Evolutionary conservation across 495 filamentous ascomycete genomes (phyloP), one percentile per base, ranked within the genome.

Genomic region (Penicillium dipodomyicola): DNA sequence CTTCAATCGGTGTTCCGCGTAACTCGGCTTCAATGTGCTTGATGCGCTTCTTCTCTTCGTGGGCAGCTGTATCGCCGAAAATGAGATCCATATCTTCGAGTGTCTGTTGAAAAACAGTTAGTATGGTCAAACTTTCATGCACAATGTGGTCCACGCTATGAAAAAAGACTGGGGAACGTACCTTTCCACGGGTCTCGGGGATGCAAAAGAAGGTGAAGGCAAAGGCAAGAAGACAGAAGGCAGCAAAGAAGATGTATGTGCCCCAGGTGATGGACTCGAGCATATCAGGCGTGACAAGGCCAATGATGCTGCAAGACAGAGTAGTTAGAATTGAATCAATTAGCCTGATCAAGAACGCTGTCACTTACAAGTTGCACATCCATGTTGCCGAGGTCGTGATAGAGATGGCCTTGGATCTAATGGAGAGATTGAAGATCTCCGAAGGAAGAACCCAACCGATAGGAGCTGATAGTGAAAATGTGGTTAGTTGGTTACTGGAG

Each of bases 161-260:
- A 57, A 8, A 1, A 19, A 23, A n/a, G 11, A 29, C 6, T 0
- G 19, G 20, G 25, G 49, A 39, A 49, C 47, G 14, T 46, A 74
- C 71, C 72, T 75, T 76, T 45, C 72, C 74, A 1, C 79, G 79
- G 0, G 85, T 89, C 71, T 89, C 87, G 1, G 84, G 86, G 9
- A 88, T 79, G 19, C 72, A 81, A 62, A 87, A 82, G 73, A 68
- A 75, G 17, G 80, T 79, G 58, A 84, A 85, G 62, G 43, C 80
- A 48, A 69, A 81, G 66, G 86, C 88, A 7, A 87, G 59, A 52
- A 85, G 84, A 56, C 84, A 89, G 52, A 92, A 74, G 7, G 86
- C 60, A 0, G 87, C 89, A 62, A 93, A 93, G 63, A 93, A 81
- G 56, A 92, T 84, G 61, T 89, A 92, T 9, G 89, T 91, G 55